phyloP scores from a whole-genome alignment of 2,329 filamentous ascomycete species.

The Aureobasidium uvarum region DNA sequence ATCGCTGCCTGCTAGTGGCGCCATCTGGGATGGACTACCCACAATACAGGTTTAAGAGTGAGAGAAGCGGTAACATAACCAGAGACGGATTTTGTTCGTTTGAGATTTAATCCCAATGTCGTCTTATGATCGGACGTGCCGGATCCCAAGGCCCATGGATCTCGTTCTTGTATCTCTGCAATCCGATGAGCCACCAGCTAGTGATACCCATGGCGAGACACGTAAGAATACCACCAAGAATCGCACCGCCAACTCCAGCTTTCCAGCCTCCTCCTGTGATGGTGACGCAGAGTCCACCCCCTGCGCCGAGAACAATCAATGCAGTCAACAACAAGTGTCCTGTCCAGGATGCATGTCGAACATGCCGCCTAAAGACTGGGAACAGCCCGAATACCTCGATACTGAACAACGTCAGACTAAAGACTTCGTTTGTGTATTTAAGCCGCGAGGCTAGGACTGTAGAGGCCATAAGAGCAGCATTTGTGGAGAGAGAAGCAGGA shows the following conservation, averaged over 20 bases:
- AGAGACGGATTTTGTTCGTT: background rate
- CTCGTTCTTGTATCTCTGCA: conserved; percentile 99
- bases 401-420: conserved; percentile 89
- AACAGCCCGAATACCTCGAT: conserved; percentile 98
- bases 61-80: background rate
- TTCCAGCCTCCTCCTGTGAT: conserved; percentile 55
- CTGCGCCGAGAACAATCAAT: conserved; percentile 73
- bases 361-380: conserved; percentile 91
- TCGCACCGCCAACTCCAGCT: conserved; percentile 65
- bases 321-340: conserved; percentile 77
- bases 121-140: conserved; percentile 80
- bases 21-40: background rate
- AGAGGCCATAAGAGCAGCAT: conserved; percentile 93
- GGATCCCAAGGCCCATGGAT: conserved; percentile 98
- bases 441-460: conserved; percentile 90
- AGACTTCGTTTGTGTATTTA: conserved; percentile 88
- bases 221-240: conserved; percentile 72
- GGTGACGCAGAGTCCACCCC: conserved; percentile 68
- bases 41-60: background rate
- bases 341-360: conserved; percentile 75
- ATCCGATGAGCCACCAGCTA: conserved; percentile 95
- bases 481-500: conserved; percentile 79
- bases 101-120: conserved; percentile 52
- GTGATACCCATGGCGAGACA: conserved; percentile 84
- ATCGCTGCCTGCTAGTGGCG: background rate